phyloP scores from a whole-genome alignment of 2,329 filamentous ascomycete species.

The Zymoseptoria tritici region DNA sequence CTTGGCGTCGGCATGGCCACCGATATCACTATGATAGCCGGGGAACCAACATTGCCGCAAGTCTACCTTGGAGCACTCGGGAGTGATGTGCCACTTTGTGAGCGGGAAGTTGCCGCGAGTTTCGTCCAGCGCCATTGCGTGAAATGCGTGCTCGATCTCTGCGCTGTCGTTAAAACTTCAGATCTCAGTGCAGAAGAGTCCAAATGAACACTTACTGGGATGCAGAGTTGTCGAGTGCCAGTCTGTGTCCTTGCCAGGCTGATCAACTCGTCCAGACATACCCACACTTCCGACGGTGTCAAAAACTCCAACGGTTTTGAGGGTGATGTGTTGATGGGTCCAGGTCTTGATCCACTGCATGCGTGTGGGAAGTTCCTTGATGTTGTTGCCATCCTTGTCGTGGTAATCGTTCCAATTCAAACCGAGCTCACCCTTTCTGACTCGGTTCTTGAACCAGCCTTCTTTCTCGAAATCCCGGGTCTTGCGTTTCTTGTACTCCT shows the following conservation, averaged over 20 bases:
- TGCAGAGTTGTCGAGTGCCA: slow-evolving; percentile 14
- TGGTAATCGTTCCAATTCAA: slow-evolving; percentile 5
- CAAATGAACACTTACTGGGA: slow-evolving; percentile 6
- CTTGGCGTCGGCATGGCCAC: slow-evolving; percentile 34
- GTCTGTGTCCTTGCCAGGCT: slow-evolving; percentile 10
- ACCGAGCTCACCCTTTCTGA: slow-evolving; percentile 10
- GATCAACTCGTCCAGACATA: slow-evolving; percentile 10
- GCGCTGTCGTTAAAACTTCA: slow-evolving; percentile 1
- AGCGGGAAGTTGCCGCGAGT: slow-evolving; percentile 42
- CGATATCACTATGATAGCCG: slow-evolving; percentile 44
- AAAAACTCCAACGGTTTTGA: slow-evolving; percentile 40
- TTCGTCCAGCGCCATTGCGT: slow-evolving; percentile 48
- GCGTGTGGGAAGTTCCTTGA: slow-evolving; percentile 1
- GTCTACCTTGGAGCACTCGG: slow-evolving; percentile 12
- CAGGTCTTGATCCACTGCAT: slow-evolving; percentile 12
- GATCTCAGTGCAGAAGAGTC: slow-evolving; percentile 1
- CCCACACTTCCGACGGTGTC: slow-evolving; percentile 36
- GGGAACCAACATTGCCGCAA: slow-evolving; percentile 48
- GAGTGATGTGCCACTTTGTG: slow-evolving; percentile 37
- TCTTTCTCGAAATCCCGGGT: slow-evolving; percentile 12
- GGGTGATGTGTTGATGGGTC: slow-evolving; percentile 20
- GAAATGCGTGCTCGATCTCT: slow-evolving; percentile 44
- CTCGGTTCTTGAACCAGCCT: slow-evolving; percentile 7
- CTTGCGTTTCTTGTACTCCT: slow-evolving; percentile 10
- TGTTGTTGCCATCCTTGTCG: neutral